phyloP scores from a whole-genome alignment of 768 basidiomycete genomes.

The Filobasidium wieringae region DNA sequence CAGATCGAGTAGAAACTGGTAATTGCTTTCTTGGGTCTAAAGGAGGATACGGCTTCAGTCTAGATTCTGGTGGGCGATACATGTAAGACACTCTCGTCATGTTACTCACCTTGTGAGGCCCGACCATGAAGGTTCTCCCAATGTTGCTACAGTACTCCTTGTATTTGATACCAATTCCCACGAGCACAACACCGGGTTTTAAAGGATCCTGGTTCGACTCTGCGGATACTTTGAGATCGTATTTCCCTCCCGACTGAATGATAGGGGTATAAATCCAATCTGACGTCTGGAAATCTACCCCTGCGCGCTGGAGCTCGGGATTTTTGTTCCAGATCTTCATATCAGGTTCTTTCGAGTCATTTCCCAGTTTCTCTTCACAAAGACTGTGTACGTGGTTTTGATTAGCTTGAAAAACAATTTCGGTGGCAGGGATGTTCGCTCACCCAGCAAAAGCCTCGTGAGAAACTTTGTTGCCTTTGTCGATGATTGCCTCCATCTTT shows the following conservation, averaged over 20 bases:
- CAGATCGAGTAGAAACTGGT: slow-evolving; percentile 61
- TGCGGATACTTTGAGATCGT: slow-evolving; percentile 76
- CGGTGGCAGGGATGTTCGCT: neutral
- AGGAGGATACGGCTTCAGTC: neutral
- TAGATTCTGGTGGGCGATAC: neutral
- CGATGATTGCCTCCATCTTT: slow-evolving; percentile 79
- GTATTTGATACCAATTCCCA: slow-evolving; percentile 79
- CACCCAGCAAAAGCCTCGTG: slow-evolving; percentile 65
- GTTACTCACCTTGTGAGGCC: slow-evolving; percentile 61
- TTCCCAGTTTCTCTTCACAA: slow-evolving; percentile 78
- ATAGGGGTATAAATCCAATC: slow-evolving; percentile 94
- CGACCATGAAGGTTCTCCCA: slow-evolving; percentile 87
- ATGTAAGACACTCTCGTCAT: no score
- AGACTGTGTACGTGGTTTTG: slow-evolving; percentile 40
- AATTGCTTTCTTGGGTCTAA: slow-evolving; percentile 85
- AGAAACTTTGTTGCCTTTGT: slow-evolving; percentile 77
- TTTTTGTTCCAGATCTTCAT: slow-evolving; percentile 74
- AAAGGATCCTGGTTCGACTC: slow-evolving; percentile 74
- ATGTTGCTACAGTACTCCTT: slow-evolving; percentile 87
- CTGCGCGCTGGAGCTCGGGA: slow-evolving; percentile 10
- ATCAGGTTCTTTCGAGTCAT: slow-evolving; percentile 77
- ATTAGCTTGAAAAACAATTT: neutral
- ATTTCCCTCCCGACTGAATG: slow-evolving; percentile 84
- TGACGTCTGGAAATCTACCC: slow-evolving; percentile 80
- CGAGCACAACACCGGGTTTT: slow-evolving; percentile 71